Evolutionary conservation across 1,284 basidiomycete genomes (phyloP).

Genomic region (Rhodotorula sp.): DNA sequence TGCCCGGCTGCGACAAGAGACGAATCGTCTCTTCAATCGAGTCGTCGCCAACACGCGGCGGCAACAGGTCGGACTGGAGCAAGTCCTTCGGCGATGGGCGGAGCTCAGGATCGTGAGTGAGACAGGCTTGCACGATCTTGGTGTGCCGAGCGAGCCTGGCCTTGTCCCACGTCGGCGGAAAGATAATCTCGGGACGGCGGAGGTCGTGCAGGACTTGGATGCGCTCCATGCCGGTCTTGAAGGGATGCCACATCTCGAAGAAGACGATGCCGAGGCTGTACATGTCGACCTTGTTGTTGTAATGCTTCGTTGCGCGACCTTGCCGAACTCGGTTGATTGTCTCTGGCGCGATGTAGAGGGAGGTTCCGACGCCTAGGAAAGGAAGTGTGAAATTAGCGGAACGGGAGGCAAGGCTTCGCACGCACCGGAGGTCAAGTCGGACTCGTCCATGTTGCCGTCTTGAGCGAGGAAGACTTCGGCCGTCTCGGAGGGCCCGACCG

Average conservation of each 20-base stretch:
- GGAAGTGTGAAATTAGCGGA: background rate
- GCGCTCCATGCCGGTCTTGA: constrained; percentile 45
- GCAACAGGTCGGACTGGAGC: constrained; percentile 41
- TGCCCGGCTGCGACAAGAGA: constrained; percentile 41
- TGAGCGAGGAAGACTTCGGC: constrained; percentile 30
- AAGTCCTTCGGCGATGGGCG: constrained; percentile 43
- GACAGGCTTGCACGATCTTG: constrained; percentile 41
- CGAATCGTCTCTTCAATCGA: constrained; percentile 42
- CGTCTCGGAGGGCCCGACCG: constrained; percentile 36
- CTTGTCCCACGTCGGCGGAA: constrained; percentile 40
- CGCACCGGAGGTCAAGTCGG: constrained; percentile 43
- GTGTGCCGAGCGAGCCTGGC: constrained; percentile 36
- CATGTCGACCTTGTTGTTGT: constrained; percentile 42
- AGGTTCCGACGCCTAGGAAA: constrained; percentile 40
- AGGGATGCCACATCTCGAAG: constrained; percentile 40
- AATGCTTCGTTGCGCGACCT: constrained; percentile 20
- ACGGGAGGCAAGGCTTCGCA: background rate
- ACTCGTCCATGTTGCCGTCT: constrained; percentile 36
- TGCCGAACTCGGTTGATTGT: constrained; percentile 26
- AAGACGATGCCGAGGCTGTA: constrained; percentile 39
- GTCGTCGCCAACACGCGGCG: constrained; percentile 43
- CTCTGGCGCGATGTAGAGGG: constrained; percentile 44
- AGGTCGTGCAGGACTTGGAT: constrained; percentile 41
- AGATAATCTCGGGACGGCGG: constrained; percentile 39
- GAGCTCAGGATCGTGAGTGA: constrained; percentile 41